Base-by-base conservation (phyloP, 208 protist genomes). In the Lotmaria passim region DNA sequence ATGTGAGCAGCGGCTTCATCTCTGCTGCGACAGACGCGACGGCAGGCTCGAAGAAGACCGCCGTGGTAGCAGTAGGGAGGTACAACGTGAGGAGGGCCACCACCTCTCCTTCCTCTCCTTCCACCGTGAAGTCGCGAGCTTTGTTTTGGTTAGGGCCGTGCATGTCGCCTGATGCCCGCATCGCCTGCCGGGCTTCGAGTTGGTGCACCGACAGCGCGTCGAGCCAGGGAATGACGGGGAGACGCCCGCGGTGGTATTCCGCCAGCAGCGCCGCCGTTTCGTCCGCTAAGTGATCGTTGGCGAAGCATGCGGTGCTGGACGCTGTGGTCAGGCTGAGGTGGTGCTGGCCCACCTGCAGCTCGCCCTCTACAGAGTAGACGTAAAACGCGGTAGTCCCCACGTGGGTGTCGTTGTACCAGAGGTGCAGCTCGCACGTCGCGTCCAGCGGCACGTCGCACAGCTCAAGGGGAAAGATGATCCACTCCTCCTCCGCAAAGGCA, bases 391-490 rank as follows among this genome's bases (percentile, higher is more conserved):
- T 12, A 36, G 65, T 34, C 28, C 23, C 59, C 55, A 72, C 34
- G 59, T 56, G 31, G 26, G 23, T 36, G 38, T 62, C 63, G 56
- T 53, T 61, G 51, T 48, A 51, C 50, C 61, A 71, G 39, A 73
- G 58, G 30, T 68, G 64, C 58, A 85, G n/a, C 36, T 44, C 48
- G 36, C 62, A 68, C 23, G 21, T 53, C 7, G 92, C 85, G 68
- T 96, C 90, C 3, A 95, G 69, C 23, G 93, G 93, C 51, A 98
- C 44, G 51, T 97, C 90, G 59, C 82, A 74, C 50, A 97, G 73
- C 47, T 81, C 72, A 14, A 98, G 76, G 7, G 94, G 93, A 12
- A 98, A 82, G 33, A 83, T 73, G 12, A 95, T 38, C 78, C 82
- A 87, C 58, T 81, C 75, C 11, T 81, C 75, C 11, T 81, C 52